Evolutionary conservation across 495 filamentous ascomycete species (phyloP), one percentile per base, ranked within the genome.

Genomic region (Massariosphaeria phaeospora): DNA sequence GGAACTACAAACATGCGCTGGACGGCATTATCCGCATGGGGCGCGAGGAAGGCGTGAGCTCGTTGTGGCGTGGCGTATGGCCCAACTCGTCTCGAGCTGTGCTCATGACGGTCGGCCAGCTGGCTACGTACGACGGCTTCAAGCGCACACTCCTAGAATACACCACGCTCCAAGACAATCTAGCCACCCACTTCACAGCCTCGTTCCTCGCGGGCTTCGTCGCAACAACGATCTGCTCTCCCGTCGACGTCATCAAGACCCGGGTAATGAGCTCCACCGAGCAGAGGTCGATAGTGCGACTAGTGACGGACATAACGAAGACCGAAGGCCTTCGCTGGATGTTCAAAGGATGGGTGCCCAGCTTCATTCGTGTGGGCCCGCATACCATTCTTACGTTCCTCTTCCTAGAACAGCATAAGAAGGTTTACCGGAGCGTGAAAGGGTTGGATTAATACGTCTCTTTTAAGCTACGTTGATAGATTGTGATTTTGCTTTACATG

Each of bases 341-440:
- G 79, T 97, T 96, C 71, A 84, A 85, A 65, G 93, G 93, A n/a
- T 98, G 93, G 93, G 85, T 95, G 38, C 93, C 93, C 9, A 93
- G 88, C 64, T 98, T 98, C 68, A 82, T 96, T 51, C 78, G 93
- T n/a, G 66, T 98, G 51, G 94, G 84, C 21, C 85, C 85, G 35
- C 93, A 98, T 76, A 98, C 93, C 2, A 89, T 97, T 65, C 84
- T 86, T 53, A 97, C 94, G 9, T 96, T 98, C 62, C 66, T 98
- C 55, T 96, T 96, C 70, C 73, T 98, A 64, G 93, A 98, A 68
- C 85, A 94, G 61, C 88, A 91, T 67, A 89, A 89, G 73, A 84
- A 84, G 68, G 60, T 79, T 20, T 88, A 71, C 60, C 59, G 74
- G 12, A 35, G 57, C n/a, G 34, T 47, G n/a, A 52, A 57, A 24